Evolutionary conservation across 768 basidiomycete species (phyloP).

Genomic region (Macrolepiota dolichaula): DNA sequence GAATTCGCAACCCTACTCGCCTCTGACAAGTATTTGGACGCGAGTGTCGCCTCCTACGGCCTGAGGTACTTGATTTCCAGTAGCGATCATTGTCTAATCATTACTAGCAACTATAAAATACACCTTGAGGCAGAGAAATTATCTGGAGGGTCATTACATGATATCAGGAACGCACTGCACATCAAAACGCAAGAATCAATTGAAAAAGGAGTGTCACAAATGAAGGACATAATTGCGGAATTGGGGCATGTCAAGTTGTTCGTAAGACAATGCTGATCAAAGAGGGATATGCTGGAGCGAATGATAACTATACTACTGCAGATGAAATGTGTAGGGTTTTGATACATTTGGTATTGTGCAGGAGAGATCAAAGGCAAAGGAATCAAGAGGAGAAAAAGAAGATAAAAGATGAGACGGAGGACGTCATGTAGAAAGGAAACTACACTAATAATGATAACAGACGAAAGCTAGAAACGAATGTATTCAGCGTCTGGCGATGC

Average conservation of each 20-base stretch:
- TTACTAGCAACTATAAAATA: neutral
- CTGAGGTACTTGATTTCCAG: neutral
- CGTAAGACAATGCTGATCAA: neutral
- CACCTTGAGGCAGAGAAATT: neutral
- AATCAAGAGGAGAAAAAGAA: neutral
- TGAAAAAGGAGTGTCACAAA: neutral
- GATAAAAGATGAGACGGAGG: neutral
- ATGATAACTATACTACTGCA: conserved; percentile 10
- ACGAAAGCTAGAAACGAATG: neutral
- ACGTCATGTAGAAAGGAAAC: neutral
- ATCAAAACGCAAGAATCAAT: neutral
- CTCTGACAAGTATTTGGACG: neutral
- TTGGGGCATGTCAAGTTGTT: neutral
- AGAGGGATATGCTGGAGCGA: neutral
- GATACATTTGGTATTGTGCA: conserved; percentile 4
- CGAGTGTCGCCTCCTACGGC: neutral
- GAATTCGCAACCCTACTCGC: neutral
- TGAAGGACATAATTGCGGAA: neutral
- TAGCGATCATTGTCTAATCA: neutral
- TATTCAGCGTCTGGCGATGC: conserved; percentile 59
- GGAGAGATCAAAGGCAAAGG: neutral
- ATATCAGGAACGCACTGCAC: neutral
- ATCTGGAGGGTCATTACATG: neutral
- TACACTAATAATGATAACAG: conserved; percentile 11
- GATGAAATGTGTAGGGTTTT: conserved; percentile 8